These are phyloP conservation scores for Ophiocordyceps polyrhachis-furcata DNA, from an alignment of 2,329 filamentous ascomycete species.

Conservation along the genomic window DNA sequence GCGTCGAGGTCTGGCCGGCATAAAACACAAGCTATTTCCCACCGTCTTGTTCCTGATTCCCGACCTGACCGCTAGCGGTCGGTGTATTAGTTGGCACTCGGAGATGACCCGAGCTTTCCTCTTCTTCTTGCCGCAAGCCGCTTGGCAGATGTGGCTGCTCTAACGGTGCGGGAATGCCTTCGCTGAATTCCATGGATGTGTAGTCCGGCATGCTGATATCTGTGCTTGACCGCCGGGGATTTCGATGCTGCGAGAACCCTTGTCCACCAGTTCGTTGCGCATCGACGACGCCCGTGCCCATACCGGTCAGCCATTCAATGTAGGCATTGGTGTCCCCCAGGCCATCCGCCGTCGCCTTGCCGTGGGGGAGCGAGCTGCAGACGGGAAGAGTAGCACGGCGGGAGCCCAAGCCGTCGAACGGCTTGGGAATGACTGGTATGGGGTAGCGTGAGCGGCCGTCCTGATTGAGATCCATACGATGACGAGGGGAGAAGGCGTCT, in stretches of 20 bases:
- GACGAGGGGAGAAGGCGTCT: constrained; percentile 38
- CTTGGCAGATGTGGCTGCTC: constrained; percentile 4
- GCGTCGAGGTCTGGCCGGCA: neutral
- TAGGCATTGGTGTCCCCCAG: constrained; percentile 9
- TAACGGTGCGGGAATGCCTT: neutral
- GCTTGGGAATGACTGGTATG: neutral
- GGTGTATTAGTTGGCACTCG: constrained; percentile 26
- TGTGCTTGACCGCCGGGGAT: constrained; percentile 13
- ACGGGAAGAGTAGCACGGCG: constrained; percentile 4
- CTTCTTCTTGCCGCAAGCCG: constrained; percentile 15
- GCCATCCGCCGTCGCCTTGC: constrained; percentile 3
- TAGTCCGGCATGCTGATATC: constrained; percentile 26
- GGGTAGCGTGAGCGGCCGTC: neutral
- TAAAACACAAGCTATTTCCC: neutral
- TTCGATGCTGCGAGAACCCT: constrained; percentile 2
- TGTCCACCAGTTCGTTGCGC: constrained; percentile 2
- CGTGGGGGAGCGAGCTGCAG: neutral
- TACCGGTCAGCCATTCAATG: constrained; percentile 10
- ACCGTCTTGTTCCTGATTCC: constrained; percentile 6
- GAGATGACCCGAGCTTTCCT: constrained; percentile 6
- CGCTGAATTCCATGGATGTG: constrained; percentile 4
- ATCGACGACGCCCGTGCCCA: constrained; percentile 3
- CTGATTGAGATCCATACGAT: constrained; percentile 6
- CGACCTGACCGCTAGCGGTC: constrained; percentile 7
- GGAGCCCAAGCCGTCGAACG: neutral